Evolutionary conservation across 805 yeast genomes (phyloP), one percentile per base, ranked within the genome.

Genomic region (Suhomyces prunicola): DNA sequence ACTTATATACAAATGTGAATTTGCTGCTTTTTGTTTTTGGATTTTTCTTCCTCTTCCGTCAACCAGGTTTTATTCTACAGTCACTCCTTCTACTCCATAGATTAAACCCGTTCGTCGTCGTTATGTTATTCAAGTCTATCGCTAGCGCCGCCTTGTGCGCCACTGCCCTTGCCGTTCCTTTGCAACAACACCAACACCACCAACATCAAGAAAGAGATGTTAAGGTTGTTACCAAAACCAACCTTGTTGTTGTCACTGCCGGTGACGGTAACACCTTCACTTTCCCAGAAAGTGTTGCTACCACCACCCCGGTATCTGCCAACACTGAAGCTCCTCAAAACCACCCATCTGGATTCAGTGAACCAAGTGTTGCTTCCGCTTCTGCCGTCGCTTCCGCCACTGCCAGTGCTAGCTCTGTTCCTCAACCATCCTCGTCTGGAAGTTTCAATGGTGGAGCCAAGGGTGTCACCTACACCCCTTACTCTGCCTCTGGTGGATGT

Each of bases 401-500:
- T 19, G 48, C 59, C n/a, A 41, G 60, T 27, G 35, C 39, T 10
- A 15, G 55, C 19, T 50, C 57, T 35, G 36, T 40, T 26, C 22
- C 54, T 26, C 45, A 48, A 13, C 47, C 60, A 10, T 33, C 55
- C 19, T 29, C 55, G 13, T 26, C 58, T 26, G 50, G 50, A 8
- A 12, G 41, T 24, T 50, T 39, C 48, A 15, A 19, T 27, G 54
- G 54, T 26, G 79, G 81, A 55, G 77, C 85, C 57, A 83, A 80
- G 71, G 96, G 94, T 80, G 78, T 88, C 63, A 83, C 91, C 53
- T 88, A 88, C 80, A 84, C 92, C 48, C 96, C 96, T 60, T 88
- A 88, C 81, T 74, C 84, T 54, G 67, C 79, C 53, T 69, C 78
- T 55, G 93, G 92, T 70, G 71, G 72, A 26, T 88, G 96, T 78